Conservation (phyloP, 2,329 filamentous ascomycete genomes). For the Hypoxylon rubiginosum region DNA sequence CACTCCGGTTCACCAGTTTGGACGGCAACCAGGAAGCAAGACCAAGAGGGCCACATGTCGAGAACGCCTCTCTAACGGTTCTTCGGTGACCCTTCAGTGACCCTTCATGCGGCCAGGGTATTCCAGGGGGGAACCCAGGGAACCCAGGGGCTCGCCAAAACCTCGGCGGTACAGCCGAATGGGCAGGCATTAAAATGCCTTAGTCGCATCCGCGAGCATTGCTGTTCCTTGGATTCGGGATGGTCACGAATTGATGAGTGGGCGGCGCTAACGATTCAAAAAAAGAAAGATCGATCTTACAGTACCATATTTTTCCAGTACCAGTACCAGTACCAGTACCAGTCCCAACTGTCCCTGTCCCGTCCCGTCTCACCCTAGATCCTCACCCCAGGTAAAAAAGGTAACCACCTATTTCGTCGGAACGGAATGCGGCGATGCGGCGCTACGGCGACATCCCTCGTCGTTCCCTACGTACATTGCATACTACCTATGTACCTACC, state of each 20-base stretch:
- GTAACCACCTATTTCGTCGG: conserved; percentile 23
- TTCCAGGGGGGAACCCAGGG: not conserved
- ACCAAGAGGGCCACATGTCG: conserved; percentile 22
- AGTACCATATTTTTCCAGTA: not conserved
- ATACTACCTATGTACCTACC: not conserved
- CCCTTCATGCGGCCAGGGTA: conserved; percentile 24
- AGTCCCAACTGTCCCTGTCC: not conserved
- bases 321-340: not conserved
- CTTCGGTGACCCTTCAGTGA: conserved; percentile 1
- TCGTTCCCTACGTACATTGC: conserved; percentile 8
- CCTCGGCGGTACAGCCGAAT: conserved; percentile 46
- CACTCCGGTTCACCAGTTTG: conserved; percentile 38
- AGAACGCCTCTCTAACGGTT: conserved; percentile 7
- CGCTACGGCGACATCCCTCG: conserved; percentile 24
- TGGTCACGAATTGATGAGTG: conserved; percentile 43
- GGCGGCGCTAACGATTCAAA: conserved; percentile 37
- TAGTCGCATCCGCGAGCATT: conserved; percentile 41
- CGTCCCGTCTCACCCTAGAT: not conserved
- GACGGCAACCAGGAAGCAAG: not conserved
- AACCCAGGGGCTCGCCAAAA: conserved; percentile 34
- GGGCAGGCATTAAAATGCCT: conserved; percentile 34
- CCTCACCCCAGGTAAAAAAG: not conserved
- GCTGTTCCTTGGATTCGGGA: conserved; percentile 47
- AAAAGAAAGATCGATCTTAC: conserved; percentile 30
- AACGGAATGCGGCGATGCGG: conserved; percentile 25